Evolutionary conservation across 805 yeast species (phyloP), one percentile per base, ranked within the genome.

Genomic region (Ogataea saltuana): DNA sequence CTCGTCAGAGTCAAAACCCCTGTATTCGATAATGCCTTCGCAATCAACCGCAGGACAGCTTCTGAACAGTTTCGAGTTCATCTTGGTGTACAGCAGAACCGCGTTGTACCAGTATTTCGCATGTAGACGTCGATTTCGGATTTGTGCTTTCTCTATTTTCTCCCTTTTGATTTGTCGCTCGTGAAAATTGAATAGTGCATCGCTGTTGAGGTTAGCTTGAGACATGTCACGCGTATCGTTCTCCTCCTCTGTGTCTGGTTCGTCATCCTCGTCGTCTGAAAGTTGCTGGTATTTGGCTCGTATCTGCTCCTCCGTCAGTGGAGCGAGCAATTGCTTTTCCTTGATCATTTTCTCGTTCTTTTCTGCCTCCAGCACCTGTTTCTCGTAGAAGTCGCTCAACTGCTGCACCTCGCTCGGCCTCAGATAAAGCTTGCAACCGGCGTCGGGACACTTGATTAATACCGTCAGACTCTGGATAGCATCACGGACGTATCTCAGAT

Each of bases 31-130:
- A 18, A 87, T 72, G 33, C 74, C 66, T 32, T 73, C 70, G 60
- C 97, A 86, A 58, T 85, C 95, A 0, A 90, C 83, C 1, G 85
- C 83, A 0, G 97, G 96, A 62, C 98, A 90, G 85, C 88, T 83
- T 51, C 75, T 77, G 54, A 73, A 80, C 34, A 42, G 46, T 40
- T 70, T 71, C 33, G 68, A 61, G 45, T 76, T 73, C 35, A 74
- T 70, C 12, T 75, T 75, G n/a, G 83, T 75, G 55, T 72, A 82
- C 20, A 70, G 61, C 44, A 69, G 75, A 7, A 81, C 70, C 50
- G 68, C 20, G 61, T 62, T 46, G 58, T 62, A 51, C 77, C 75
- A 45, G 64, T 69, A 63, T 71, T 77, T 31, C 43, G 60, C 39
- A 53, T 54, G 42, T 61, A 51, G 59, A 17, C 61, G 50, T 41